Conservation (phyloP, 2,329 filamentous ascomycete species). For the Hypoxylon sp. region DNA sequence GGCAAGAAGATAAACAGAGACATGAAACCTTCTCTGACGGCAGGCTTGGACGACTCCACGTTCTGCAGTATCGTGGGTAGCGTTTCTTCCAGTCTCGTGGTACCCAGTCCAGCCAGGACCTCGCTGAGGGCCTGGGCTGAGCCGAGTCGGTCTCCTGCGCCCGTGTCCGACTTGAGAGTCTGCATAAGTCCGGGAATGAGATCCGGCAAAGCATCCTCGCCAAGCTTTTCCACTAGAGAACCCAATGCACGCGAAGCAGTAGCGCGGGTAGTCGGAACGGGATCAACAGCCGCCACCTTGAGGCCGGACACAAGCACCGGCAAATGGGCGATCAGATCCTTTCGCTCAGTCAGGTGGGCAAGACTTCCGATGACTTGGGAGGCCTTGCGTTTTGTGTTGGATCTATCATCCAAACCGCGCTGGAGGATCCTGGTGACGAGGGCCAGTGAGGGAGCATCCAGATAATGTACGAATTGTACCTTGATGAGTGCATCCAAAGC, state of each 20-base stretch:
- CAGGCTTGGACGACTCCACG: constrained; percentile 86
- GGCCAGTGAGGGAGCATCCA: constrained; percentile 95
- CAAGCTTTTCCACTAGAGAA: constrained; percentile 96
- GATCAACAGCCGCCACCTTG: constrained; percentile 89
- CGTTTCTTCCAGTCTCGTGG: constrained; percentile 90
- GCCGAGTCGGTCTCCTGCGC: constrained; percentile 93
- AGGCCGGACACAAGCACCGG: constrained; percentile 92
- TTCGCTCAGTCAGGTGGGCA: constrained; percentile 95
- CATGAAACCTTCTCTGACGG: constrained; percentile 98
- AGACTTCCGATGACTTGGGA: constrained; percentile 98
- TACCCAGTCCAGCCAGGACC: constrained; percentile 93
- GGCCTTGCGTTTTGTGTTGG: constrained; percentile 94
- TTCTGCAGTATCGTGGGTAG: constrained; percentile 96
- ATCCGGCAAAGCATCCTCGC: constrained; percentile 94
- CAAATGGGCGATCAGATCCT: constrained; percentile 89
- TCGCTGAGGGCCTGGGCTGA: constrained; percentile 97
- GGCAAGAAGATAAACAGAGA: constrained; percentile 99
- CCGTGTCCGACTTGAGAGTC: constrained; percentile 95
- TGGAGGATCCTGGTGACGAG: constrained; percentile 95
- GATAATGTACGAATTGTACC: constrained; percentile 96
- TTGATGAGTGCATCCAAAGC: constrained; percentile 94
- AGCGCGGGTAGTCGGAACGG: constrained; percentile 93
- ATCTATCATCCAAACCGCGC: constrained; percentile 88
- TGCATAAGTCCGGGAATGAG: constrained; percentile 98
- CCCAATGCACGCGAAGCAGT: constrained; percentile 96